Base-by-base conservation (phyloP, 768 basidiomycete species). In the Kwoniella dendrophila region DNA sequence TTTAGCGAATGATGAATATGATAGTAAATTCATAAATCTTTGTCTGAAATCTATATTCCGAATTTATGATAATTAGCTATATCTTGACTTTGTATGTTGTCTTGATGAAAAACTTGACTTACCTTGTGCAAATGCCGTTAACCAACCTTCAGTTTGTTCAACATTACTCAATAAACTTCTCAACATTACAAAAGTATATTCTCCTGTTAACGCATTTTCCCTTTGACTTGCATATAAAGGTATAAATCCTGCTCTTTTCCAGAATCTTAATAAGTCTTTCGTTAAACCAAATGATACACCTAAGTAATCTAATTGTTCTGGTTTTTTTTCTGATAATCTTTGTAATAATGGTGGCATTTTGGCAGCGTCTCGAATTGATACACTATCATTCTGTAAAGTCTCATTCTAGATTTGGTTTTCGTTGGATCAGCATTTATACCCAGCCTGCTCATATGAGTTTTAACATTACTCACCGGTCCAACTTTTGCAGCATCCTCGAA, bases 241-340 rank as follows among this genome's bases (percentile, higher is more conserved):
- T 0, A 90, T 85, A 76, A 89, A 99, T 12, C 90, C 90, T 0
- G 88, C 87, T 22, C 92, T 86, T 80, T 98, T 98, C 96, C 96
- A 98, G 82, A 98, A 99, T 63, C 91, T 83, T 40, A 98, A 84
- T 1, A 98, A 83, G 66, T 85, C 87, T 4, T 90, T 84, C 0
- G 94, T 97, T 51, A 99, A 82, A 5, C 96, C 96, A 75, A 95
- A 99, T 14, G 92, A 95, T 2, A 97, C 95, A 45, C 96, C 95
- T 5, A 99, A 82, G 73, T 95, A 99, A 79, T 98, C 95, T 24
- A 99, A 82, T 30, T 80, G 82, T 74, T 97, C 93, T 0, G 95
- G 95, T 77, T 88, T 90, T 32, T 89, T 85, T 75, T 97, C 94
- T 1, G 90, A 86, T 3, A 98, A 83, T 2, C 92, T 86, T 71